Base-by-base conservation (phyloP, 208 protist species). In the Acanthamoeba healyi region DNA sequence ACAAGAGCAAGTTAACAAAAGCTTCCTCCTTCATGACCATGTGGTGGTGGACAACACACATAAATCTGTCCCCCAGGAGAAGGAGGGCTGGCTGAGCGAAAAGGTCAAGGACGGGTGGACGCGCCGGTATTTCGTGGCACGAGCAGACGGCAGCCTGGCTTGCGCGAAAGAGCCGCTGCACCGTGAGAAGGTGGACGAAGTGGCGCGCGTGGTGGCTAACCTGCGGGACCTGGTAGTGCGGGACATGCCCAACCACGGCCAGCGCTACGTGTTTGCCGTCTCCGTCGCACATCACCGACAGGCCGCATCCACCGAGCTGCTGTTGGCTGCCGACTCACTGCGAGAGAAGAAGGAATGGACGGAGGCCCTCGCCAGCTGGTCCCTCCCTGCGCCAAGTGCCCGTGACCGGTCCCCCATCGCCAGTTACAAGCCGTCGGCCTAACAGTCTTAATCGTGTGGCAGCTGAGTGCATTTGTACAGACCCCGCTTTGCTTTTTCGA, bases 311-410 rank as follows among this genome's bases (percentile, higher is more conserved):
- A 12, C 10, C n/a, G 32, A 40, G 36, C 65, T 40, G 14, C 51
- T 74, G 12, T 22, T 74, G n/a, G 65, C 65, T 14, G 65, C 65
- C n/a, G 65, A 74, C 65, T 74, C 65, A 5, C 32, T 40, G 65
- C 65, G 65, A 14, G 65, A 74, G 19, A 74, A 74, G 65, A 34
- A 32, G 26, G 65, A 74, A 22, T 74, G 65, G 65, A 74, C 24
- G 65, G 65, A 74, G 36, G n/a, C 65, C 36, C 65, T 74, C n/a
- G 36, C 32, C 65, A 74, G 65, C 65, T 74, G 65, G 65, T 34
- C 65, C 65, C 65, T 14, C 5, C 38, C 65, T 19, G 65, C 63
- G 32, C 9, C 63, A 10, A n/a, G 26, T 36, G n/a, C 15, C 26
- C 6, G 34, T 61, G 54, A 22, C 54, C 54, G 12, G n/a, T n/a